Percentiles rank a stretch among this genome's conserved stretches.
These are phyloP conservation scores for Dendrocalamus sinicus DNA, from an alignment of 176 grass and related monocot genomes.

Conservation along the genomic window DNA sequence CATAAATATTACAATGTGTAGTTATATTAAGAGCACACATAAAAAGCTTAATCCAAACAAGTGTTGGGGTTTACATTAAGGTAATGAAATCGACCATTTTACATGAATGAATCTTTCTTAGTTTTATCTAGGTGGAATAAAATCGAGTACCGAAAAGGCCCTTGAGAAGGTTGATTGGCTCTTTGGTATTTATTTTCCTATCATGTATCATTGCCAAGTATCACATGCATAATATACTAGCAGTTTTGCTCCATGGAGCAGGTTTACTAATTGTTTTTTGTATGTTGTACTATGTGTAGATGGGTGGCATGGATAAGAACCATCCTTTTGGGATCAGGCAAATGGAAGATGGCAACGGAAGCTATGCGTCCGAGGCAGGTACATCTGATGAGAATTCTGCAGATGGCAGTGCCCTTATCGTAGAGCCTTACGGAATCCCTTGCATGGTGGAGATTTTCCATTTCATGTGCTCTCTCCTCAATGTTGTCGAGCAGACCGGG, in stretches of 20 bases:
- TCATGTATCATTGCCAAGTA: conserved; percentile 19
- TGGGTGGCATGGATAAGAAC: conserved; percentile 71
- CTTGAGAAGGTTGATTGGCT: conserved; percentile 12
- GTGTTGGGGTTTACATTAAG: neutral
- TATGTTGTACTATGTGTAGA: conserved; percentile 56
- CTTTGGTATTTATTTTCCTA: conserved; percentile 26
- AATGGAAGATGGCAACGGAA: conserved; percentile 78
- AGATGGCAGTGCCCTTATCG: conserved; percentile 43
- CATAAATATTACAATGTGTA: neutral
- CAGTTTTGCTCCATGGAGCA: conserved; percentile 3
- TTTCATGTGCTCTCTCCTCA: conserved; percentile 92
- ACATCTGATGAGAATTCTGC: conserved; percentile 55
- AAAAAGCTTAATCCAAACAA: conserved; percentile 2
- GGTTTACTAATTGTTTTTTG: conserved; percentile 34
- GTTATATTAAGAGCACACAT: conserved; percentile 1
- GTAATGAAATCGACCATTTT: conserved; percentile 8
- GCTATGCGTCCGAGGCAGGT: conserved; percentile 46
- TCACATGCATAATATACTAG: neutral
- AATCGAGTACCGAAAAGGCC: neutral
- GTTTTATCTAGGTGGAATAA: conserved; percentile 25
- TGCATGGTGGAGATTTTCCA: conserved; percentile 99
- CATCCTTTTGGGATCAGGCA: conserved; percentile 72
- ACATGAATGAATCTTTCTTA: neutral
- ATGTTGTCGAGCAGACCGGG: conserved; percentile 74
- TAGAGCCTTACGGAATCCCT: conserved; percentile 86